Evolutionary conservation across 805 yeast genomes (phyloP), one percentile per base, ranked within the genome.

Genomic region (Saccharomycopsis vini): DNA sequence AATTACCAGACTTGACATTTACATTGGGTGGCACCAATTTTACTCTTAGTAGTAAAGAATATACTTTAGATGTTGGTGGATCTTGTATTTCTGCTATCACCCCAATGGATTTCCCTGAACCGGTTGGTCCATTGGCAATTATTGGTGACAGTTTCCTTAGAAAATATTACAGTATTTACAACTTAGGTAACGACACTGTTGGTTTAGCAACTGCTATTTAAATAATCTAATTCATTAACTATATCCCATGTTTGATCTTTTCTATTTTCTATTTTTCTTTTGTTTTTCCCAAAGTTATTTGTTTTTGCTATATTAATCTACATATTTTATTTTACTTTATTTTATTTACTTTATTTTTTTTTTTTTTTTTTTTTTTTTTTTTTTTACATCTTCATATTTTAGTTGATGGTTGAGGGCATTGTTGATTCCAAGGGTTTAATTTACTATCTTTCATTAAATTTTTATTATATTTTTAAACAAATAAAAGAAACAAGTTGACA

Each of bases 81-180:
- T 78, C 95, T 36, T 92, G 98, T 74, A 82, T 90, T 57, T 89
- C 97, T 47, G 95, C 95, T 5, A 85, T 92, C 72, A 88, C 95
- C 33, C 95, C 95, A 56, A 78, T 92, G 90, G 98, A 92, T 62
- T 77, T 92, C 79, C 97, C 97, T 43, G 86, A 80, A 57, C 97
- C 97, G 50, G 81, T 90, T 57, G 97, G 97, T 48, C 97, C 95
- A 54, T 67, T 92, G 67, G 95, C 97, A 46, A 90, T 92, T 58
- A 69, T 92, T 55, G 98, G 98, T 61, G 98, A 92, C 61, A 90
- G 97, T 13, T 92, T 92, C 81, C 77, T 92, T 68, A 86, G 98
- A 72, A 83, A 73, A 61, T 90, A 79, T 72, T 92, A 92, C 74
- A 87, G 97, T 20, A 75, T 92, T 54, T 92, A 92, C 67, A 97